Evolutionary conservation across 2,329 filamentous ascomycete genomes (phyloP).

Genomic region (Clarireedia monteithiana): DNA sequence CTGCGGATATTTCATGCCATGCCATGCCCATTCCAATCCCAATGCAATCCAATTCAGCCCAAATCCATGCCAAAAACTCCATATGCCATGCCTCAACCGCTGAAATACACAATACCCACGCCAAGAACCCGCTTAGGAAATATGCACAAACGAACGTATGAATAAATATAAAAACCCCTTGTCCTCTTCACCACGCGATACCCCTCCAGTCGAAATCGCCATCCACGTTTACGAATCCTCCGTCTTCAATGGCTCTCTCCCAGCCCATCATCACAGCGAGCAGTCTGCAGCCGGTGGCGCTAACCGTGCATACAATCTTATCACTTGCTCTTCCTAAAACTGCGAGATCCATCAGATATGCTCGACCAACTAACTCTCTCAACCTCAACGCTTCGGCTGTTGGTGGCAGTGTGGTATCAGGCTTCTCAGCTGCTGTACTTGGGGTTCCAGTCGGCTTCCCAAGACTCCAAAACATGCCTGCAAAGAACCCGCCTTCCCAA

Average conservation of each 20-base stretch:
- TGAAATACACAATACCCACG: not conserved
- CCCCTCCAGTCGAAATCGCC: conserved; percentile 55
- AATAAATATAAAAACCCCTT: not conserved
- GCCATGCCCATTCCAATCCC: too few relatives aligned
- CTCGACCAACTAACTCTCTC: conserved; percentile 67
- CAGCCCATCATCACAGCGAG: conserved; percentile 83
- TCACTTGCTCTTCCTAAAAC: conserved; percentile 64
- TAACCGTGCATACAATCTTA: conserved; percentile 68
- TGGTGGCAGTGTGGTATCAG: conserved; percentile 29
- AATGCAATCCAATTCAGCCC: not conserved
- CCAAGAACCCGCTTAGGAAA: not conserved
- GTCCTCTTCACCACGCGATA: conserved; percentile 24
- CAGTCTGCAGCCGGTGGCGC: conserved; percentile 63
- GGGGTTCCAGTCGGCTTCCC: conserved; percentile 37
- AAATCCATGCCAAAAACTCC: not conserved
- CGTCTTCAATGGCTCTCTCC: conserved; percentile 55
- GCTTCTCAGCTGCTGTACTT: conserved; percentile 27
- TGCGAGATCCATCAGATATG: conserved; percentile 73
- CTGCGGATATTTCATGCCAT: too few relatives aligned
- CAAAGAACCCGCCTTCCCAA: conserved; percentile 85
- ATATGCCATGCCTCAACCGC: not conserved
- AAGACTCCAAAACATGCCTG: conserved; percentile 72
- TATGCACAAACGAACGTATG: not conserved
- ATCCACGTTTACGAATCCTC: conserved; percentile 73
- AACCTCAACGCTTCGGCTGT: conserved; percentile 50